A percentile compares a stretch with the other conserved stretches of the same genome.
These are phyloP conservation scores for Melastoma malabathricum DNA, from an alignment of 345 rosid species.

Conservation along the genomic window DNA sequence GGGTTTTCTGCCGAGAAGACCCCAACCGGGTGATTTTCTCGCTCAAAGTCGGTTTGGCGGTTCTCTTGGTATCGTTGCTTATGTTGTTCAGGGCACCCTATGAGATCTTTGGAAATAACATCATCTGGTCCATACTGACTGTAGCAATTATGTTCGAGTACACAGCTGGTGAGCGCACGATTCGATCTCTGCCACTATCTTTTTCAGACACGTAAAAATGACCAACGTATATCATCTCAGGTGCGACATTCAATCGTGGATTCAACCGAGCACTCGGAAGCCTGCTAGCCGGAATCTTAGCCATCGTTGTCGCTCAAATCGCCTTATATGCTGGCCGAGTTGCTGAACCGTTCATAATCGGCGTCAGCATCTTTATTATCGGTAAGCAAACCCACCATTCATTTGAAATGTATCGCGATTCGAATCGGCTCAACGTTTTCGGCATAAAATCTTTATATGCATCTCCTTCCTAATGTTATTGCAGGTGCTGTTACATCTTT, in stretches of 20 bases:
- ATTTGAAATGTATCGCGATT: background rate
- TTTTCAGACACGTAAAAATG: background rate
- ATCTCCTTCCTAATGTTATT: background rate
- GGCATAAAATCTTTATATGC: background rate
- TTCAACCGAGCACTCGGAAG: conserved; percentile 61
- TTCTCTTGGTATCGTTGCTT: conserved; percentile 50
- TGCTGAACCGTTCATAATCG: conserved; percentile 48
- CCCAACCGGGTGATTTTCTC: conserved; percentile 36
- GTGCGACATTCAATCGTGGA: conserved; percentile 57
- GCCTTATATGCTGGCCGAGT: conserved; percentile 26
- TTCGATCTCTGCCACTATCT: background rate
- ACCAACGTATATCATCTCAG: conserved; percentile 13
- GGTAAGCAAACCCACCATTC: conserved; percentile 18
- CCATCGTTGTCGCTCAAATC: conserved; percentile 27
- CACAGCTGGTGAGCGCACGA: conserved; percentile 37
- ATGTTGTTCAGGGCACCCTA: conserved; percentile 43
- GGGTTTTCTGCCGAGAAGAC: conserved; percentile 48
- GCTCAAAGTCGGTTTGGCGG: conserved; percentile 54
- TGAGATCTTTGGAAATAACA: conserved; percentile 41
- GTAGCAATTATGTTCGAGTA: conserved; percentile 63
- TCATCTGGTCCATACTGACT: conserved; percentile 65
- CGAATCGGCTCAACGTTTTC: background rate
- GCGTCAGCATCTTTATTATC: conserved; percentile 44
- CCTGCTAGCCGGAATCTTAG: conserved; percentile 49
- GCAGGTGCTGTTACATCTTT: conserved; percentile 49